Conservation (phyloP, 2,329 filamentous ascomycete genomes). For the Pseudocercospora ulei region DNA sequence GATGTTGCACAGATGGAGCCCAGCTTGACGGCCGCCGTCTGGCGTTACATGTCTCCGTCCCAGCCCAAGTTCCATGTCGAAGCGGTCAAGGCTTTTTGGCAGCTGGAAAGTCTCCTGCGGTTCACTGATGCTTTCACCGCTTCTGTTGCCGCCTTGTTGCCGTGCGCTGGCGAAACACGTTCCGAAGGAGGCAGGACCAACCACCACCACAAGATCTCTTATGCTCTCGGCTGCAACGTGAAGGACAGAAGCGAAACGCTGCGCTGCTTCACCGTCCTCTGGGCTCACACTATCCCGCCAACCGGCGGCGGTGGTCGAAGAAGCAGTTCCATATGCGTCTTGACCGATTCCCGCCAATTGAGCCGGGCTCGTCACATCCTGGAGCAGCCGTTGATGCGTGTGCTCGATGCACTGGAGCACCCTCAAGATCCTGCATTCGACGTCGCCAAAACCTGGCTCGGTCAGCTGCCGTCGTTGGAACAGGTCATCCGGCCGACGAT, state of each 20-base stretch:
- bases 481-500: constrained; percentile 38
- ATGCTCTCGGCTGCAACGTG: no score
- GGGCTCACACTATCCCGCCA: constrained; percentile 58
- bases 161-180: no score
- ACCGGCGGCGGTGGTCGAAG: constrained; percentile 25
- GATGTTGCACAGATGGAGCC: constrained; percentile 56
- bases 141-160: constrained; percentile 18
- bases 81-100: constrained; percentile 75
- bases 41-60: constrained; percentile 69
- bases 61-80: constrained; percentile 92
- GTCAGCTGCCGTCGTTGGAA: constrained; percentile 48
- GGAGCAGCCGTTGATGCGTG: constrained; percentile 67
- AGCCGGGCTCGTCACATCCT: constrained; percentile 49
- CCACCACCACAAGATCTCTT: no score
- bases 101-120: constrained; percentile 51
- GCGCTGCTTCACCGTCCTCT: constrained; percentile 63
- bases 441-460: constrained; percentile 71
- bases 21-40: constrained; percentile 61
- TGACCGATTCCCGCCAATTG: constrained; percentile 23
- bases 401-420: constrained; percentile 67
- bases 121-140: constrained; percentile 20
- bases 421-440: constrained; percentile 65
- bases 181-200: no score
- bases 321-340: constrained; percentile 24
- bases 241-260: no score